These are phyloP conservation scores for Neophaeococcomyces aloes DNA, from an alignment of 2,329 filamentous ascomycete species.

Conservation along the genomic window DNA sequence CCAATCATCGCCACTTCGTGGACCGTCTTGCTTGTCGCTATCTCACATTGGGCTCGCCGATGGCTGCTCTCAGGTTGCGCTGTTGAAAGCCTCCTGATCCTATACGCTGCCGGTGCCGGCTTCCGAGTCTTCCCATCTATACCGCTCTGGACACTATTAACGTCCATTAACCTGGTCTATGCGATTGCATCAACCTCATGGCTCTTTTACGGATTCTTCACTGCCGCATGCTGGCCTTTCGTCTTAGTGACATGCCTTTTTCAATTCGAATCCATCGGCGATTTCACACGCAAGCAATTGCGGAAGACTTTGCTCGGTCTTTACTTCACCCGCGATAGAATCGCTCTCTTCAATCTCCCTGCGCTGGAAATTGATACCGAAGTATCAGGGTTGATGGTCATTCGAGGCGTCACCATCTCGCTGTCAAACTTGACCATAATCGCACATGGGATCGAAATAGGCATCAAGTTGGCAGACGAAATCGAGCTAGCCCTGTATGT, in stretches of 20 bases:
- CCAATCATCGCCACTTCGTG: conserved; percentile 2
- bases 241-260: conserved; percentile 36
- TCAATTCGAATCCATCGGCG: conserved; percentile 35
- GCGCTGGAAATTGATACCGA: conserved; percentile 46
- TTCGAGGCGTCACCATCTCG: conserved; percentile 43
- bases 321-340: conserved; percentile 43
- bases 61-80: conserved; percentile 8
- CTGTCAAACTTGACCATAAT: conserved; percentile 40
- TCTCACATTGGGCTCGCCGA: background rate
- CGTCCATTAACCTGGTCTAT: conserved; percentile 38
- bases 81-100: conserved; percentile 1
- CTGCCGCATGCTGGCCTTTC: conserved; percentile 32
- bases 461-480: conserved; percentile 42
- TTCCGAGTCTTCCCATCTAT: conserved; percentile 34
- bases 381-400: conserved; percentile 42
- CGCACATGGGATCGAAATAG: conserved; percentile 45
- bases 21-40: background rate
- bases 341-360: conserved; percentile 41
- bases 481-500: conserved; percentile 44
- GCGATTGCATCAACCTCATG: conserved; percentile 42
- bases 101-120: conserved; percentile 25
- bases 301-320: conserved; percentile 32
- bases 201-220: conserved; percentile 40
- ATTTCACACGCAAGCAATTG: conserved; percentile 28
- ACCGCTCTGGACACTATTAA: conserved; percentile 39